phyloP scores from a whole-genome alignment of 108 stramenopile species.

The Nannochloropsis salina region DNA sequence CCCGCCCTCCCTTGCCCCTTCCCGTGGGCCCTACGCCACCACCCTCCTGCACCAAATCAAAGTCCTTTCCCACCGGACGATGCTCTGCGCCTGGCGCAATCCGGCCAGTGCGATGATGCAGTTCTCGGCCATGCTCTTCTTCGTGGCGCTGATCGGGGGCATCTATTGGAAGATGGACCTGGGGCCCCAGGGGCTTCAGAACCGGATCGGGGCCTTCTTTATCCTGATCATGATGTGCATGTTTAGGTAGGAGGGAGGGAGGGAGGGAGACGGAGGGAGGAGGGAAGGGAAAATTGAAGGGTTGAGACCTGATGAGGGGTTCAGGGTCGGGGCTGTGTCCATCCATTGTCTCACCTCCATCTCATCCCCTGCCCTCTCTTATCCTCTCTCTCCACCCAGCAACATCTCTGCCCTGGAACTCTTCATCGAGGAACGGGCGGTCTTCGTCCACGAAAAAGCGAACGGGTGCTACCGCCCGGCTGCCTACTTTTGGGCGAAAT shows the following conservation, averaged over 20 bases:
- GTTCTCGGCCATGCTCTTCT: background rate
- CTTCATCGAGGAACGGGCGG: background rate
- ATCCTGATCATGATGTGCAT: conserved; percentile 20
- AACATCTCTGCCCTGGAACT: conserved; percentile 9
- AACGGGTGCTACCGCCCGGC: conserved; percentile 14
- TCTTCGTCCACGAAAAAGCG: background rate
- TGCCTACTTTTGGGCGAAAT: background rate
- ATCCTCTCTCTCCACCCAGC: background rate
- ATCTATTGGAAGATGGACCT: conserved; percentile 8
- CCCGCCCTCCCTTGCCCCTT: background rate
- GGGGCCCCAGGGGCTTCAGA: background rate
- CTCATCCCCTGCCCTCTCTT: background rate
- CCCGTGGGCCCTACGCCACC: background rate
- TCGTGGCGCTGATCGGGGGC: background rate
- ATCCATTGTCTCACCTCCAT: background rate
- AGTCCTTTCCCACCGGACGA: background rate
- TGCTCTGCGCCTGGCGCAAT: background rate
- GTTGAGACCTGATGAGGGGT: background rate
- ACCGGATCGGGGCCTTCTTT: background rate
- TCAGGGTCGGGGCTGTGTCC: background rate
- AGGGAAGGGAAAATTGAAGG: background rate
- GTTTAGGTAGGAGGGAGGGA: background rate
- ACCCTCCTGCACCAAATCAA: background rate
- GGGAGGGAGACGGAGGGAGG: background rate
- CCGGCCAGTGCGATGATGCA: background rate